A percentile compares a stretch with the other conserved stretches of the same genome.
These are phyloP conservation scores for Lithohypha guttulata DNA, from an alignment of 2,329 filamentous ascomycete genomes.

Conservation along the genomic window DNA sequence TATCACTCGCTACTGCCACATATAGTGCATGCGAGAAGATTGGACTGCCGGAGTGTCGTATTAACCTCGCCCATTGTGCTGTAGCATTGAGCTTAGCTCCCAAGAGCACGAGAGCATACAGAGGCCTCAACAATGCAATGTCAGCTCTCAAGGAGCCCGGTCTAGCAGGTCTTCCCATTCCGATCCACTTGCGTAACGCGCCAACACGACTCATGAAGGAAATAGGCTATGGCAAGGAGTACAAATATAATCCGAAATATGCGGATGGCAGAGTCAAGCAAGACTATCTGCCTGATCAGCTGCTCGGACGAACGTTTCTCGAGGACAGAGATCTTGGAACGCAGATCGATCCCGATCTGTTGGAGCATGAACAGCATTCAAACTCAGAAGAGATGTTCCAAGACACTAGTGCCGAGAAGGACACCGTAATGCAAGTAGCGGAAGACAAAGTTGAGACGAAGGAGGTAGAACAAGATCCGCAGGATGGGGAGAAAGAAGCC, in stretches of 20 bases:
- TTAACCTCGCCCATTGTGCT: conserved; percentile 78
- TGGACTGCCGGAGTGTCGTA: conserved; percentile 87
- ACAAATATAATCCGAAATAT: conserved; percentile 96
- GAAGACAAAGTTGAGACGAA: not conserved
- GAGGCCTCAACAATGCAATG: conserved; percentile 69
- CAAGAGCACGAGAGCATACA: conserved; percentile 80
- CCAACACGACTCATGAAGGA: conserved; percentile 90
- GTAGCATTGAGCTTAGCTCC: conserved; percentile 70
- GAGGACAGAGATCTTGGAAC: conserved; percentile 11
- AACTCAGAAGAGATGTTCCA: no score
- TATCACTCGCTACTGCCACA: conserved; percentile 72
- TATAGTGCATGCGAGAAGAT: conserved; percentile 87
- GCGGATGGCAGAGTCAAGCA: conserved; percentile 69
- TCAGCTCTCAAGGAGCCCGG: conserved; percentile 69
- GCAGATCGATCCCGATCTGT: conserved; percentile 21
- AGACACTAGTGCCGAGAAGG: not conserved
- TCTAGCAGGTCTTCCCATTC: conserved; percentile 68
- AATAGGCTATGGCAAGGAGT: conserved; percentile 77
- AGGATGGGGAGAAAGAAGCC: conserved; percentile 20
- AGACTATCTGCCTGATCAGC: conserved; percentile 74
- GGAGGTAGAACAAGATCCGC: not conserved
- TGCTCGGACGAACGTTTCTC: conserved; percentile 52
- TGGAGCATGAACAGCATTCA: conserved; percentile 19
- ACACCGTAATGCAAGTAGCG: not conserved
- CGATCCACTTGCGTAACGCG: conserved; percentile 80